Conservation (phyloP, 306 rosid species). For the Albizia julibrissin region DNA sequence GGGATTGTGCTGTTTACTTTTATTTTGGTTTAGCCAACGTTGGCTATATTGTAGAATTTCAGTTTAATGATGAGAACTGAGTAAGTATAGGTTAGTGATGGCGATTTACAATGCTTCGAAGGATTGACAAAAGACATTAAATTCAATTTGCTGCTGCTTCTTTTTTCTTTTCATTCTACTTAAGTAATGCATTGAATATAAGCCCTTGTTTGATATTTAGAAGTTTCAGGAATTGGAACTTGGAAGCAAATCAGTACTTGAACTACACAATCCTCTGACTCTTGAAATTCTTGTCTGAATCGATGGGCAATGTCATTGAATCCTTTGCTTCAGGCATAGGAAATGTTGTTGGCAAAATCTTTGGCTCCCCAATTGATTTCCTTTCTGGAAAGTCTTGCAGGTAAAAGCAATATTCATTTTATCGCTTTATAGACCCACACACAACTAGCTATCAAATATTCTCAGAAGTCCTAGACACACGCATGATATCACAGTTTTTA, state of each 20-base stretch:
- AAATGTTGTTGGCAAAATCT: conserved; percentile 45
- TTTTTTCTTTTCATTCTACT: background rate
- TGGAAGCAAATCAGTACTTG: conserved; percentile 10
- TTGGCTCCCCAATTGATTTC: conserved; percentile 60
- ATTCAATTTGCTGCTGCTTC: background rate
- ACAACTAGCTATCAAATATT: background rate
- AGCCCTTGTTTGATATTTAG: background rate
- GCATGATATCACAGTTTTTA: background rate
- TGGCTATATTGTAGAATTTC: too few relatives aligned
- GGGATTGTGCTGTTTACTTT: background rate
- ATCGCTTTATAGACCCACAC: background rate
- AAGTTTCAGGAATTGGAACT: conserved; percentile 8
- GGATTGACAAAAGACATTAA: background rate
- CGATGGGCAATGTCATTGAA: conserved; percentile 59
- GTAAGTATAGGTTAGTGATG: too few relatives aligned
- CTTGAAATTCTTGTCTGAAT: background rate
- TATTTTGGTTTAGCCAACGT: too few relatives aligned
- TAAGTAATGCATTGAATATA: background rate
- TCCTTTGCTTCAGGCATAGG: conserved; percentile 57
- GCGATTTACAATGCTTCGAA: background rate
- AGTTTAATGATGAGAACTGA: too few relatives aligned
- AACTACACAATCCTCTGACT: background rate
- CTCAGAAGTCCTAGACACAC: background rate
- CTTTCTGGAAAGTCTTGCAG: conserved; percentile 75
- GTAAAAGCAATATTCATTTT: conserved; percentile 34